Base-by-base conservation (phyloP, 2,329 filamentous ascomycete genomes). In the Penicillium sp. region DNA sequence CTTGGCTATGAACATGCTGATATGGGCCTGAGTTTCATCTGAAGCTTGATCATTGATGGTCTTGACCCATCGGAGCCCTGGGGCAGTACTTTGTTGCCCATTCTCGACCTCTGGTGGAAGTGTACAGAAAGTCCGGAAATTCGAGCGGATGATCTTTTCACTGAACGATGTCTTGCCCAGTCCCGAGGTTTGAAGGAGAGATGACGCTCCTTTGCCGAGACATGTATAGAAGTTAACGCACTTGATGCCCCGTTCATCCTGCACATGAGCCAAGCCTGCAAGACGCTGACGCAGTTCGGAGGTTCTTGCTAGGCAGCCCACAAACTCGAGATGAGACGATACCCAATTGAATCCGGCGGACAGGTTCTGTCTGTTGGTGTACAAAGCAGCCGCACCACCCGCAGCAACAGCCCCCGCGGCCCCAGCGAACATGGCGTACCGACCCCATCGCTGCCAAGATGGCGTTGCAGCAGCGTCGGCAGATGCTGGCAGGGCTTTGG, bases 281-380 rank as follows among this genome's bases (percentile, higher is more conserved):
- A 96, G 81, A 29, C 94, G 85, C 67, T 85, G 83, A 63, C 87
- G 86, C 61, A 97, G 79, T 68, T 96, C 92, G 65, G 92, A 89
- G 4, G 85, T 86, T n/a, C 90, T 86, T 46, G 89, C 89, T 7
- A 99, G 82, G 67, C 91, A 95, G 2, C 92, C 91, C 1, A 97
- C 90, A 67, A 97, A 99, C 72, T 94, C 90, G 25, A 99, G 84
- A 74, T 99, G 94, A 33, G 90, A 94, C 15, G 88, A 85, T 14
- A 90, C 90, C 92, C 92, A 97, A 9, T 80, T 80, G 77, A 87
- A 87, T 7, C 92, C 89, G 56, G 88, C 82, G 2, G 82, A 84
- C 58, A 97, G 85, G 60, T 90, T 86, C 29, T 95, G 89, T 52
- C 90, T 85, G 66, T 94, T 92, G 66, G 89, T 80, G 77, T 96